Percentiles rank a stretch among this genome's conserved stretches.
Evolutionary conservation across 106 monocot genomes (phyloP).

Genomic region (Hemerocallis citrina): DNA sequence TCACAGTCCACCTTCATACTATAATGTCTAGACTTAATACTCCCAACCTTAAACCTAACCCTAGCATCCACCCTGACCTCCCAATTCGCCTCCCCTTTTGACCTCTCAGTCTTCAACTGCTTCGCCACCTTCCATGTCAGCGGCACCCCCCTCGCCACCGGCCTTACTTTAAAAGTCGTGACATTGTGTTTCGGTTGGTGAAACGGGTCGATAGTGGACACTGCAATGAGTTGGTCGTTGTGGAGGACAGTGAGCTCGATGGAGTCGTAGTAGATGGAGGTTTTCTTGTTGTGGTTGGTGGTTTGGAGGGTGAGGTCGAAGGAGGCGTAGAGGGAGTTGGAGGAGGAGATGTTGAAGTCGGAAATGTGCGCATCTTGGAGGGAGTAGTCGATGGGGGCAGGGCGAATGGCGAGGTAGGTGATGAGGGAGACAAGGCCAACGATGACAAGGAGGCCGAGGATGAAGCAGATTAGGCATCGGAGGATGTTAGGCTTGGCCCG

Average conservation of each 20-base stretch:
- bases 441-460: constrained; percentile 26
- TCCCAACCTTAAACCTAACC: constrained; percentile 54
- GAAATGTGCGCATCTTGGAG: constrained; percentile 47
- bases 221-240: constrained; percentile 36
- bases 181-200: constrained; percentile 38
- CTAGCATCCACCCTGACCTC: constrained; percentile 50
- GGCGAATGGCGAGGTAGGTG: constrained; percentile 50
- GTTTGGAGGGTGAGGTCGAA: constrained; percentile 51
- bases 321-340: constrained; percentile 41
- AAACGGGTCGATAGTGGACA: constrained; percentile 42
- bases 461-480: constrained; percentile 28
- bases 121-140: constrained; percentile 19
- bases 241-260: constrained; percentile 33
- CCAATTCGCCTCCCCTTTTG: constrained; percentile 32
- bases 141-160: constrained; percentile 14
- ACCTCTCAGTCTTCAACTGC: constrained; percentile 31
- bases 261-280: constrained; percentile 56
- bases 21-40: constrained; percentile 53
- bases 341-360: constrained; percentile 55
- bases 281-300: constrained; percentile 54
- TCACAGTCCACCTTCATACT: constrained; percentile 45
- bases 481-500: neutral
- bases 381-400: constrained; percentile 39
- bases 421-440: constrained; percentile 49
- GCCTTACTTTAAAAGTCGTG: constrained; percentile 17